Conservation (phyloP, 306 rosid genomes). For the Carpinus fangiana region DNA sequence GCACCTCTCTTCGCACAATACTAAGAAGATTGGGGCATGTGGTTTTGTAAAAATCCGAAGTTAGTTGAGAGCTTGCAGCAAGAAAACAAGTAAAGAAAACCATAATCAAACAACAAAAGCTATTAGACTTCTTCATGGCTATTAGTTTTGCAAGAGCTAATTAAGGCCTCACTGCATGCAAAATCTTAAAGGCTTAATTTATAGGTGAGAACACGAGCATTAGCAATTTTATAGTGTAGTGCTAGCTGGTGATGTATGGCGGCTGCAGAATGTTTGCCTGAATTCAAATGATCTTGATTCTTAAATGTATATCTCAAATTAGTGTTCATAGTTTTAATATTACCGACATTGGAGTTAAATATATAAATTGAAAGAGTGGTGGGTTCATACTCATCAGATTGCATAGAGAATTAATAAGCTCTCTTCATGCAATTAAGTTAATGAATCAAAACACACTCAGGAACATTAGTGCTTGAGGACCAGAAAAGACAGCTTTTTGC, state of each 20-base stretch:
- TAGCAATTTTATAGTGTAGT: neutral
- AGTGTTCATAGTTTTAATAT: neutral
- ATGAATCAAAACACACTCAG: slow-evolving; percentile 10
- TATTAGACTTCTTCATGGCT: slow-evolving; percentile 35
- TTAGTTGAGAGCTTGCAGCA: slow-evolving; percentile 52
- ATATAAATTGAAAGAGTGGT: neutral
- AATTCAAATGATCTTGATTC: neutral
- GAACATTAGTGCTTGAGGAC: neutral
- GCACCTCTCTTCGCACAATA: slow-evolving; percentile 61
- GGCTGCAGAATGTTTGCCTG: neutral
- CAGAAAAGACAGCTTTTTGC: neutral
- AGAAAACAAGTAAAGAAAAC: slow-evolving; percentile 40
- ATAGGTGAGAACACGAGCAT: neutral
- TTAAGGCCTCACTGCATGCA: neutral
- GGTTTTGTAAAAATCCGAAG: slow-evolving; percentile 57
- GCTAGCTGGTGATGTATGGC: slow-evolving; percentile 1
- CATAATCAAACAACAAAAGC: slow-evolving; percentile 26
- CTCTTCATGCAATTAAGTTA: neutral
- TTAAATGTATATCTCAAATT: neutral
- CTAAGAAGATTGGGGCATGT: slow-evolving; percentile 59
- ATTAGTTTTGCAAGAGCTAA: neutral
- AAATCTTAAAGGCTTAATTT: neutral
- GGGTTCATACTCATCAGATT: slow-evolving; percentile 23
- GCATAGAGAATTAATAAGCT: neutral
- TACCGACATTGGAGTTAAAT: neutral